Evolutionary conservation across 2,329 filamentous ascomycete genomes (phyloP).

Genomic region (Colletotrichum echinochloae): DNA sequence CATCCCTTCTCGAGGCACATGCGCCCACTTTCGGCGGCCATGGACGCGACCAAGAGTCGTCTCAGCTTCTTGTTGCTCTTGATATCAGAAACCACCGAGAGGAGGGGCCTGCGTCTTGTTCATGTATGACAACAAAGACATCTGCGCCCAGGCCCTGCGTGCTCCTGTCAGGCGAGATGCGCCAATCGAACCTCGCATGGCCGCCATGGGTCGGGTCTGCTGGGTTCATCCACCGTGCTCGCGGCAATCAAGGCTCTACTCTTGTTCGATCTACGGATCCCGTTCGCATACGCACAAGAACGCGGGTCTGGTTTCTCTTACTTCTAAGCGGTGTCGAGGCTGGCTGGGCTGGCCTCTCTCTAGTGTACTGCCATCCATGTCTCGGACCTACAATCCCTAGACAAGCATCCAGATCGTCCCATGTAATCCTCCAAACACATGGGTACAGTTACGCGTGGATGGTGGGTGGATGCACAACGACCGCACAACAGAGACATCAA

Average conservation of each 20-base stretch:
- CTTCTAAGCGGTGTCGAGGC: neutral
- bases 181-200: slow-evolving; percentile 39
- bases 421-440: neutral
- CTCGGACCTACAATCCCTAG: slow-evolving; percentile 28
- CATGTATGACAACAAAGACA: slow-evolving; percentile 39
- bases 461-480: slow-evolving; percentile 18
- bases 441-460: neutral
- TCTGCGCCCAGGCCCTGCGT: slow-evolving; percentile 35
- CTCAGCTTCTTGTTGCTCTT: slow-evolving; percentile 17
- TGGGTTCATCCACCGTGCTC: slow-evolving; percentile 26
- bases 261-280: slow-evolving; percentile 10
- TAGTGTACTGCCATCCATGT: slow-evolving; percentile 14
- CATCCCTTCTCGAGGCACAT: neutral
- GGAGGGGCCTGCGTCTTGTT: slow-evolving; percentile 25
- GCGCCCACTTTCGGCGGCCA: slow-evolving; percentile 28
- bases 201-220: slow-evolving; percentile 33
- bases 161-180: slow-evolving; percentile 35
- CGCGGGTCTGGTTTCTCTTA: slow-evolving; percentile 1
- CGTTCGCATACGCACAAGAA: neutral
- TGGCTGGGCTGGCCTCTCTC: slow-evolving; percentile 21
- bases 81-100: slow-evolving; percentile 21
- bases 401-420: slow-evolving; percentile 28
- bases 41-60: neutral
- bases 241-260: slow-evolving; percentile 11
- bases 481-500: slow-evolving; percentile 28